These are phyloP conservation scores for Fusarium sublunatum DNA, from an alignment of 2,329 filamentous ascomycete genomes.

Conservation along the genomic window DNA sequence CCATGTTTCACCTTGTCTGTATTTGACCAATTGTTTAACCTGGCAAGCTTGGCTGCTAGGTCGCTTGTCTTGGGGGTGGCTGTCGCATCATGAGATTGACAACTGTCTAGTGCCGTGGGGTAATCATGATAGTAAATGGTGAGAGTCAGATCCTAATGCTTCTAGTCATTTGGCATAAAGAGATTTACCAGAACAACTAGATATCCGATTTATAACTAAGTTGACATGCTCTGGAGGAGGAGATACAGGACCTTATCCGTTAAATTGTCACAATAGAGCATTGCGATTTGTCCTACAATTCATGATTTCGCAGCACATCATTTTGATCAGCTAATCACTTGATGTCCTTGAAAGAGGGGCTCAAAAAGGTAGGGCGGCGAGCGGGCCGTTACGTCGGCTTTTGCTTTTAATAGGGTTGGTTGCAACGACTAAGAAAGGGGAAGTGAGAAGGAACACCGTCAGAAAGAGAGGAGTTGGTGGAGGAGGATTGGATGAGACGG, in stretches of 20 bases:
- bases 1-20: background rate
- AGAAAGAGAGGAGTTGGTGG: constrained; percentile 13
- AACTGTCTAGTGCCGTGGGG: constrained; percentile 36
- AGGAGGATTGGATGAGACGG: constrained; percentile 31
- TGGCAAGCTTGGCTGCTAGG: constrained; percentile 18
- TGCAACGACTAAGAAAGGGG: constrained; percentile 13
- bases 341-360: constrained; percentile 24
- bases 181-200: background rate
- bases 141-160: constrained; percentile 14
- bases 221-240: too few relatives aligned
- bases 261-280: too few relatives aligned
- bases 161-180: background rate
- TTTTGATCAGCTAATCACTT: constrained; percentile 32
- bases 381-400: constrained; percentile 22
- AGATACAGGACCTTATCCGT: too few relatives aligned
- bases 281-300: too few relatives aligned
- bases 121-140: constrained; percentile 1
- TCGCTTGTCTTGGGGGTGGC: constrained; percentile 18
- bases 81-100: constrained; percentile 37
- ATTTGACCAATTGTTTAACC: background rate
- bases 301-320: constrained; percentile 3
- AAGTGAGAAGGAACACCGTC: background rate
- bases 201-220: background rate
- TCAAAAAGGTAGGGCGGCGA: constrained; percentile 9
- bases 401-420: constrained; percentile 8